Conservation (phyloP, 495 filamentous ascomycete genomes). For the Amorphotheca resinae region DNA sequence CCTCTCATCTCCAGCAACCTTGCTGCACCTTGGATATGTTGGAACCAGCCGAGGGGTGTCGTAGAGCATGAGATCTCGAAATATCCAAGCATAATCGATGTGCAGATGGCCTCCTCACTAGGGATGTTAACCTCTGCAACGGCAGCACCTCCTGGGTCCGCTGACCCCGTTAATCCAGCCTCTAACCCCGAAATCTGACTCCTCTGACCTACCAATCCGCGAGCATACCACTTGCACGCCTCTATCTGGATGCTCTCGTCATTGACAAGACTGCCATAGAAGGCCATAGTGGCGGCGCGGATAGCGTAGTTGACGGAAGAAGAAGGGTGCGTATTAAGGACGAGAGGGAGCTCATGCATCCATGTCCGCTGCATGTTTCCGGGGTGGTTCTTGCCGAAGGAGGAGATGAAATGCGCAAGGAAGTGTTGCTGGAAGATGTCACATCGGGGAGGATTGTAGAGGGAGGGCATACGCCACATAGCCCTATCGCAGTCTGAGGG, state of each 20-base stretch:
- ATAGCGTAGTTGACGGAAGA: neutral
- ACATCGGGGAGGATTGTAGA: too few species aligned
- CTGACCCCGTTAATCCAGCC: neutral
- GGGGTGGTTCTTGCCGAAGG: neutral
- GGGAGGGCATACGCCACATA: too few species aligned
- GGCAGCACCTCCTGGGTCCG: too few species aligned
- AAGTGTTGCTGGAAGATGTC: too few species aligned
- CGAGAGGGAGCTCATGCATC: neutral
- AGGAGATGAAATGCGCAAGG: neutral
- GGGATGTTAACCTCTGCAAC: too few species aligned
- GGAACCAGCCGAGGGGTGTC: neutral
- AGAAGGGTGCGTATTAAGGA: neutral
- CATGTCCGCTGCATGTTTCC: neutral
- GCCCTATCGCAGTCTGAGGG: too few species aligned
- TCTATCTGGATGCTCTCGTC: neutral
- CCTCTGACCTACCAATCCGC: neutral
- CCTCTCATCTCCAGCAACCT: slow-evolving; percentile 1
- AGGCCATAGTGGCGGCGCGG: neutral
- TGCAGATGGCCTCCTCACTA: slow-evolving; percentile 3
- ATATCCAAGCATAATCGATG: slow-evolving; percentile 3
- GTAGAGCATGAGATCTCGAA: slow-evolving; percentile 3
- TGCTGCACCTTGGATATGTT: slow-evolving; percentile 1
- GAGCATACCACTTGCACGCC: slow-evolving; percentile 4
- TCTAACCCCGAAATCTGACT: neutral
- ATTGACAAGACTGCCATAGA: neutral